Conservation (phyloP, 2,329 filamentous ascomycete species). For the Fusarium lateritium region DNA sequence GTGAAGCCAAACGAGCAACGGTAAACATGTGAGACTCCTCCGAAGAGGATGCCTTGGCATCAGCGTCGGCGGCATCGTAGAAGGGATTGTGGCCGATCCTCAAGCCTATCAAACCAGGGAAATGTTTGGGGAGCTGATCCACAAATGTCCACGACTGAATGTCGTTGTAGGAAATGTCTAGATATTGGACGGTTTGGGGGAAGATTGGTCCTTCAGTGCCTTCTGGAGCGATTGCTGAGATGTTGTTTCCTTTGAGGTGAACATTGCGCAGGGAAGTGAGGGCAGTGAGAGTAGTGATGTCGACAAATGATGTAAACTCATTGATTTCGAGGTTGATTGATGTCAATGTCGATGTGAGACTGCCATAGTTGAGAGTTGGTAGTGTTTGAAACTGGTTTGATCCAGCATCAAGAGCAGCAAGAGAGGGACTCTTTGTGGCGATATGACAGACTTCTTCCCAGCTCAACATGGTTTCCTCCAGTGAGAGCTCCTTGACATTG, state of each 20-base stretch:
- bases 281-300: slow-evolving; percentile 67
- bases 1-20: slow-evolving; percentile 77
- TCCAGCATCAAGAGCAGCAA: slow-evolving; percentile 67
- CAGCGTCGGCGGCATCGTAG: slow-evolving; percentile 68
- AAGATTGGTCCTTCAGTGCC: slow-evolving; percentile 62
- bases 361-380: slow-evolving; percentile 56
- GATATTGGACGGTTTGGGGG: slow-evolving; percentile 68
- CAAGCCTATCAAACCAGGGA: slow-evolving; percentile 82
- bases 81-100: slow-evolving; percentile 90
- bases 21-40: slow-evolving; percentile 94
- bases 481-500: slow-evolving; percentile 71
- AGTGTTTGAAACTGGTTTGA: slow-evolving; percentile 72
- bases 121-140: slow-evolving; percentile 74
- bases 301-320: slow-evolving; percentile 71
- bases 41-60: slow-evolving; percentile 65
- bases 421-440: slow-evolving; percentile 66
- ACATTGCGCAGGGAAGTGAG: slow-evolving; percentile 70
- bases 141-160: slow-evolving; percentile 81
- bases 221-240: slow-evolving; percentile 61
- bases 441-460: slow-evolving; percentile 75
- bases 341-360: slow-evolving; percentile 67
- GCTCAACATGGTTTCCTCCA: slow-evolving; percentile 76
- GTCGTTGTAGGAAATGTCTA: slow-evolving; percentile 82
- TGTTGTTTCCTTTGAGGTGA: slow-evolving; percentile 84
- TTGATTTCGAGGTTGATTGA: slow-evolving; percentile 82